Base-by-base conservation (phyloP, 2,329 filamentous ascomycete genomes). In the Colletotrichum ledebouriae region DNA sequence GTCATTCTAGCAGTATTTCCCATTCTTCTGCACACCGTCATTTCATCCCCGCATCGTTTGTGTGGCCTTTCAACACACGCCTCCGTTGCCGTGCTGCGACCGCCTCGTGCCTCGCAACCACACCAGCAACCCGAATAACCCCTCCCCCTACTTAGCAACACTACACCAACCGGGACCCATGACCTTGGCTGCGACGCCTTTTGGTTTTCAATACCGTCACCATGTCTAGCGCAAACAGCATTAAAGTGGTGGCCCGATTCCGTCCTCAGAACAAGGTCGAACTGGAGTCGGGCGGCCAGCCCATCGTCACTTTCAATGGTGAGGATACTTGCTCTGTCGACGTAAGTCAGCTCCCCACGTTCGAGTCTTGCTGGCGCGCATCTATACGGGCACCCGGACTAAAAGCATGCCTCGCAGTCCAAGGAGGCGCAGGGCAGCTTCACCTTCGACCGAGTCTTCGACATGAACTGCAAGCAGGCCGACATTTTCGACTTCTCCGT, bases 401-500 rank as follows among this genome's bases (percentile, higher is more conserved):
- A 41, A 70, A 53, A 39, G 12, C n/a, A 15, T 20, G 20, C 29
- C 17, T 62, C 46, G 63, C 78, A 97, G 91, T 97, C 94, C 73
- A 90, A 86, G 78, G 94, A 98, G 79, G 92, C 91, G 71, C 84
- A 91, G 73, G 94, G 94, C 68, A 86, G 90, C 78, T 99, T 98
- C 80, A 99, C 96, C 71, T 99, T 98, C 81, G 96, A 99, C 80
- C 92, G 95, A 71, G 94, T 99, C 73, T 99, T 99, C 84, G 94
- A 93, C 79, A 98, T 97, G 93, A 85, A 87, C 80, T 96, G 93
- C 76, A 89, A 89, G 76, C 96, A 99, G 82, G 86, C 89, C 76
- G 94, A 98, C 81, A 94, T 99, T 76, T 99, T 99, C 84, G 93
- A 98, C 81, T 99, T 96, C 84, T 98, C 96, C 47, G 98, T 99